Base-by-base conservation (phyloP, 163 green algal genomes). In the Volvox carteri region DNA sequence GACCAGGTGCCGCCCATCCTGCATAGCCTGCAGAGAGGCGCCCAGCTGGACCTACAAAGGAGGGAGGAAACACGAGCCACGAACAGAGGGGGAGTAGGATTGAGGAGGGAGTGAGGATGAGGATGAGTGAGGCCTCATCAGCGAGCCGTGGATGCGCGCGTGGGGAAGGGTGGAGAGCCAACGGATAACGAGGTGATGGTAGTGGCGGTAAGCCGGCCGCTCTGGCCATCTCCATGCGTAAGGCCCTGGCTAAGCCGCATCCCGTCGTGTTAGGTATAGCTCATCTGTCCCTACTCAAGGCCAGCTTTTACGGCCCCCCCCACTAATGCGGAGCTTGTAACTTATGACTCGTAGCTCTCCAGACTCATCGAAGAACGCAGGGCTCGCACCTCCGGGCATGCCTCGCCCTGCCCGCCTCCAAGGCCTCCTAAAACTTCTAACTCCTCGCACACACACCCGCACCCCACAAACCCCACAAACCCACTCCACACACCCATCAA, bases 1-100 rank as follows among this genome's bases (percentile, higher is more conserved):
- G 4, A 87, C 46, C 81, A 87, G 81, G 42, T 33, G 41, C 33
- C 81, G 81, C 25, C 81, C 81, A 35, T 80, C 81, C 18, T 46
- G 42, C 12, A 25, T 37, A 18, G 19, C 19, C 81, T 80, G 81
- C 0, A 4, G 39, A 14, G 65, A 87, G 35, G 81, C 68, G 65
- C 81, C 81, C 35, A 87, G 44, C 5, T 86, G 78, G 1, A 37
- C 60, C 78, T 86, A 60, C 4, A 21, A 46, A n/a, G 6, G 23
- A 46, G 28, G 41, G 30, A 14, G 35, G 58, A 37, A 33, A 77
- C 3, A 37, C 12, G 68, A 3, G 35, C 28, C 35, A 14, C 30
- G 12, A 48, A 37, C 8, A 60, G 30, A 70, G n/a, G 58, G 58
- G 58, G 58, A 21, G 58, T 6, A 6, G 23, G 19, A 70, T 21